phyloP scores from a whole-genome alignment of 2,329 filamentous ascomycete species.

The Cordyceps cicadae region DNA sequence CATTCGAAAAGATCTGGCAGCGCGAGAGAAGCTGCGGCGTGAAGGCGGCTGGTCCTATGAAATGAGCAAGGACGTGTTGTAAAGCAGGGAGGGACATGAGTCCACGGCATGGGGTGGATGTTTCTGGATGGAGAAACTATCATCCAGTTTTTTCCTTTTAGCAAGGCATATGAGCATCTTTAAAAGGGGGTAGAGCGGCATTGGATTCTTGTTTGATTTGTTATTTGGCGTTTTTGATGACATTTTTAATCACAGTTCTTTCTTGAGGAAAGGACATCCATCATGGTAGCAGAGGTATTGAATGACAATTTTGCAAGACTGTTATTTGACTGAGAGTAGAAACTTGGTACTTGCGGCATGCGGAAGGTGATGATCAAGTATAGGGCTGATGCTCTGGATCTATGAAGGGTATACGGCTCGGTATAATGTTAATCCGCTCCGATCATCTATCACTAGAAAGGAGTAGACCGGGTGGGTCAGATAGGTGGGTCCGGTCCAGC shows the following conservation, averaged over 20 bases:
- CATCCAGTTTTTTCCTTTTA: neutral
- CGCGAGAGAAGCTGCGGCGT: slow-evolving; percentile 67
- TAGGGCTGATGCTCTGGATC: too few relatives aligned
- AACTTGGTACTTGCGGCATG: too few relatives aligned
- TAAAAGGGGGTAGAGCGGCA: neutral
- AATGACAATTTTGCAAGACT: neutral
- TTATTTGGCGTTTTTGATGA: slow-evolving; percentile 3
- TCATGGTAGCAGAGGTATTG: neutral
- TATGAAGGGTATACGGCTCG: too few relatives aligned
- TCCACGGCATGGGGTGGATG: neutral
- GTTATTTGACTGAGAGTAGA: neutral
- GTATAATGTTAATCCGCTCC: too few relatives aligned
- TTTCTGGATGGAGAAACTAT: neutral
- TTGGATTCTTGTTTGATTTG: slow-evolving; percentile 2
- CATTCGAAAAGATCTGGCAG: slow-evolving; percentile 69
- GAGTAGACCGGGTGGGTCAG: neutral
- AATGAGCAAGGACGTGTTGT: slow-evolving; percentile 40
- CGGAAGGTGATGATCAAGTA: too few relatives aligned
- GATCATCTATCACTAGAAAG: too few relatives aligned
- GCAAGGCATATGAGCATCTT: slow-evolving; percentile 5
- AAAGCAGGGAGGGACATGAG: slow-evolving; percentile 11
- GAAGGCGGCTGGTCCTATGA: slow-evolving; percentile 82
- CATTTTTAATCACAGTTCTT: neutral
- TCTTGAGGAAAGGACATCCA: neutral
- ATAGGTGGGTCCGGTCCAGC: neutral